phyloP scores from a whole-genome alignment of 2,329 filamentous ascomycete species.

The Epichloe typhina region DNA sequence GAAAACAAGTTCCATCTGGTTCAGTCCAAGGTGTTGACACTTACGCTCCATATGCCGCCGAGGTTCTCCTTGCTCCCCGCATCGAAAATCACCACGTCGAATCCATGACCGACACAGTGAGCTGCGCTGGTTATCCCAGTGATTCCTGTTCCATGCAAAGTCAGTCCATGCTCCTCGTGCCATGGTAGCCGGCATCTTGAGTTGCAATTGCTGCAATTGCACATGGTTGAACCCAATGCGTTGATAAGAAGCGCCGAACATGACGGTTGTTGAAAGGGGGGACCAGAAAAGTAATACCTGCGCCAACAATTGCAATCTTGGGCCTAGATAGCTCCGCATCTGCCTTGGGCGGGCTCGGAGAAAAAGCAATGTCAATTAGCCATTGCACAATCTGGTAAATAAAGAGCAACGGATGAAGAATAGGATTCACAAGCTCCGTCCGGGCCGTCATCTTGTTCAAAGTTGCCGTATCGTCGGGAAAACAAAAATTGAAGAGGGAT shows the following conservation, averaged over 20 bases:
- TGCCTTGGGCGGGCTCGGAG: constrained; percentile 54
- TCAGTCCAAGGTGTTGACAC: constrained; percentile 10
- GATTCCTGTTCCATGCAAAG: constrained; percentile 39
- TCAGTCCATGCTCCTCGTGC: too few relatives aligned
- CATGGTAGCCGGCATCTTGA: too few relatives aligned
- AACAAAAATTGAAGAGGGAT: neutral
- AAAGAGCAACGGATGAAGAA: constrained; percentile 44
- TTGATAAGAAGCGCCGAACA: neutral
- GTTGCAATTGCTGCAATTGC: too few relatives aligned
- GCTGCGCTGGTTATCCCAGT: constrained; percentile 67
- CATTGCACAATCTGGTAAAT: constrained; percentile 54
- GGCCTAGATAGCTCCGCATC: constrained; percentile 44
- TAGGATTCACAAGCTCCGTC: constrained; percentile 23
- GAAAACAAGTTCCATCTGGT: neutral
- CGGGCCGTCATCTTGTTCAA: constrained; percentile 18
- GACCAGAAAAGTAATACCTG: constrained; percentile 42
- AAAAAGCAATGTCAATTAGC: constrained; percentile 49
- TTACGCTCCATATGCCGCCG: constrained; percentile 70
- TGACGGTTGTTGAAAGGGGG: neutral
- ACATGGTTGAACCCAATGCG: neutral
- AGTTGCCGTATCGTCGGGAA: neutral
- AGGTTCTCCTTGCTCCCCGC: constrained; percentile 50
- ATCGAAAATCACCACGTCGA: constrained; percentile 71
- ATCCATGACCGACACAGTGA: constrained; percentile 75
- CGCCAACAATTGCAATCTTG: constrained; percentile 55